A percentile compares a stretch with the other conserved stretches of the same genome.
Evolutionary conservation across 768 basidiomycete species (phyloP).

Genomic region (Tubosaeta sp.): DNA sequence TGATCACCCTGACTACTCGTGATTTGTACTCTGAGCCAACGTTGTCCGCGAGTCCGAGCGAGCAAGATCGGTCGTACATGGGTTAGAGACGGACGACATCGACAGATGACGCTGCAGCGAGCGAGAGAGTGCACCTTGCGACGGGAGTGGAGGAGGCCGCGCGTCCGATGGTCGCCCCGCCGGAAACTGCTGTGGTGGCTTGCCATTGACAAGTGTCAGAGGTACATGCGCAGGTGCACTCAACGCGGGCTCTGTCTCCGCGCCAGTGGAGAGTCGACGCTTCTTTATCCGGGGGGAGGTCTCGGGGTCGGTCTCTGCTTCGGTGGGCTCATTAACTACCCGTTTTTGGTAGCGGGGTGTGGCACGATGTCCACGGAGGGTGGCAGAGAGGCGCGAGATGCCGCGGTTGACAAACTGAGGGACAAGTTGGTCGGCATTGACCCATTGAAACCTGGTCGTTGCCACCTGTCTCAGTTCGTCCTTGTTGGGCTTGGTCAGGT

Average conservation of each 20-base stretch:
- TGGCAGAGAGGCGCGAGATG: constrained; percentile 15
- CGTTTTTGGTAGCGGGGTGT: constrained; percentile 23
- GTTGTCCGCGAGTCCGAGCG: constrained; percentile 22
- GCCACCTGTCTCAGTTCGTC: constrained; percentile 25
- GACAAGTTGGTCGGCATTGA: constrained; percentile 29
- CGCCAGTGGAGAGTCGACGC: constrained; percentile 15
- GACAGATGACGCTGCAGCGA: constrained; percentile 27
- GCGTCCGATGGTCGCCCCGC: constrained; percentile 17
- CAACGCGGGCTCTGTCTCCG: constrained; percentile 1
- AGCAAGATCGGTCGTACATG: constrained; percentile 4
- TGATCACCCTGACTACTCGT: constrained; percentile 2
- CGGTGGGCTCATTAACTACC: constrained; percentile 5
- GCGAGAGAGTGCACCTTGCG: constrained; percentile 15
- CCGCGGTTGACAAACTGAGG: constrained; percentile 24
- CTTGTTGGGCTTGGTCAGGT: constrained; percentile 22
- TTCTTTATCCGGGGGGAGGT: constrained; percentile 26
- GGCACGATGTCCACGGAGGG: constrained; percentile 7
- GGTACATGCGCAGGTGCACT: constrained; percentile 8
- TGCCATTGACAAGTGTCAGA: constrained; percentile 26
- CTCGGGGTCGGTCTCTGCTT: constrained; percentile 1
- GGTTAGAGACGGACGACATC: constrained; percentile 20
- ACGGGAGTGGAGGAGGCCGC: background rate
- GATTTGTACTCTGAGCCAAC: constrained; percentile 14
- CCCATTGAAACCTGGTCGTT: constrained; percentile 25
- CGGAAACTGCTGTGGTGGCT: constrained; percentile 29